phyloP scores from a whole-genome alignment of 176 grass and related monocot genomes.

The Phragmites australis region DNA sequence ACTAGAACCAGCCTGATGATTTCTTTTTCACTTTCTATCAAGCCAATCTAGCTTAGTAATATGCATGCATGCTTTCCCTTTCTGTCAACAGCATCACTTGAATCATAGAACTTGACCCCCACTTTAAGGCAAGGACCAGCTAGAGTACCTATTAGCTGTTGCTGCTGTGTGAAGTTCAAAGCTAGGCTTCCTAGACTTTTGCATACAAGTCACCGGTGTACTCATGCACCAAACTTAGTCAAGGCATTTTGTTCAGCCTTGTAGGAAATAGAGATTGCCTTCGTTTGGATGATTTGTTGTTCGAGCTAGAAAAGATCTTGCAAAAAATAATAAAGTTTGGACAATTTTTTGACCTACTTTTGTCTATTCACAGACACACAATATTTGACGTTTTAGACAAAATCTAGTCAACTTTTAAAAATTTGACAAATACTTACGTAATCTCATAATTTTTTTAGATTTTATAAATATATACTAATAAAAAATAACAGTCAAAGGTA shows the following conservation, averaged over 20 bases:
- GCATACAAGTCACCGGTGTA: not conserved
- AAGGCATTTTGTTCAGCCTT: not conserved
- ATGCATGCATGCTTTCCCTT: not conserved
- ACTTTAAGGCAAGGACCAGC: not conserved
- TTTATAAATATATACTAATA: too few species aligned
- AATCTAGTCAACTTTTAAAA: too few species aligned
- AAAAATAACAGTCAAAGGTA: too few species aligned
- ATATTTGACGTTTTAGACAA: too few species aligned
- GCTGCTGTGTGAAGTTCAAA: conserved; percentile 8
- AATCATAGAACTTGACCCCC: conserved; percentile 7
- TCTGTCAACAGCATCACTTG: conserved; percentile 21
- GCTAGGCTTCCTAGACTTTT: not conserved
- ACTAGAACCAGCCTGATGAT: conserved; percentile 21
- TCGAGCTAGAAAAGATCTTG: too few species aligned
- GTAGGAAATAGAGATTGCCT: not conserved
- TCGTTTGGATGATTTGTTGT: too few species aligned
- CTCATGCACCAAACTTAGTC: not conserved
- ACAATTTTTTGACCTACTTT: too few species aligned
- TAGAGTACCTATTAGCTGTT: not conserved
- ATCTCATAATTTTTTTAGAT: too few species aligned
- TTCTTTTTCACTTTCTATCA: conserved; percentile 23
- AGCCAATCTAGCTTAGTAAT: not conserved
- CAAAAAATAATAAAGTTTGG: too few species aligned
- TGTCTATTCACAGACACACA: too few species aligned
- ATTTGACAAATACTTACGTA: too few species aligned